Percentiles rank a stretch among this genome's conserved stretches.
phyloP scores from a whole-genome alignment of 2,329 filamentous ascomycete genomes.

The Monilinia aucupariae region DNA sequence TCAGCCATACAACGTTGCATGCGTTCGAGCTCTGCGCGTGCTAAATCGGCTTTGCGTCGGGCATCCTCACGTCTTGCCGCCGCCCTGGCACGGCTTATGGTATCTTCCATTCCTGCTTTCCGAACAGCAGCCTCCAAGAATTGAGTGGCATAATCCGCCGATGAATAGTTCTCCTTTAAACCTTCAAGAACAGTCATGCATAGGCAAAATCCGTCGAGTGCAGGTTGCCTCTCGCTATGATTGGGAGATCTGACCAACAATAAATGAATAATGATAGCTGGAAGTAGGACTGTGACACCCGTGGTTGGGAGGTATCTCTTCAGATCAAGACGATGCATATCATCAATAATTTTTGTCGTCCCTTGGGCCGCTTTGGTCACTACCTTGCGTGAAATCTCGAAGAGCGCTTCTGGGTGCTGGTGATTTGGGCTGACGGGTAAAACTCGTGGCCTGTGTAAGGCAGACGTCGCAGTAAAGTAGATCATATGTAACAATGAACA shows the following conservation, averaged over 20 bases:
- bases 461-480: conserved; percentile 85
- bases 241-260: conserved; percentile 85
- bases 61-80: conserved; percentile 4
- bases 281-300: conserved; percentile 83
- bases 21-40: not conserved
- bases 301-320: conserved; percentile 81
- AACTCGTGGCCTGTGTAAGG: conserved; percentile 85
- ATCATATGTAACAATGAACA: conserved; percentile 88
- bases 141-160: conserved; percentile 91
- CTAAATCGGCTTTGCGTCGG: not conserved
- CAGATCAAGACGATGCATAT: conserved; percentile 66
- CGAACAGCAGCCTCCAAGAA: conserved; percentile 90
- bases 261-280: conserved; percentile 89
- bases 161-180: conserved; percentile 82
- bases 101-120: conserved; percentile 64
- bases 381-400: conserved; percentile 75
- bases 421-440: conserved; percentile 59
- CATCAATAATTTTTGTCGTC: conserved; percentile 77
- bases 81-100: conserved; percentile 17
- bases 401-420: conserved; percentile 58
- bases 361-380: conserved; percentile 79
- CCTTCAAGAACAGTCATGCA: conserved; percentile 91
- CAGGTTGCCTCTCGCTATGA: conserved; percentile 63
- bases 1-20: not conserved
- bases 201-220: conserved; percentile 75